Conservation (phyloP, 768 basidiomycete genomes). For the Serendipita indica region DNA sequence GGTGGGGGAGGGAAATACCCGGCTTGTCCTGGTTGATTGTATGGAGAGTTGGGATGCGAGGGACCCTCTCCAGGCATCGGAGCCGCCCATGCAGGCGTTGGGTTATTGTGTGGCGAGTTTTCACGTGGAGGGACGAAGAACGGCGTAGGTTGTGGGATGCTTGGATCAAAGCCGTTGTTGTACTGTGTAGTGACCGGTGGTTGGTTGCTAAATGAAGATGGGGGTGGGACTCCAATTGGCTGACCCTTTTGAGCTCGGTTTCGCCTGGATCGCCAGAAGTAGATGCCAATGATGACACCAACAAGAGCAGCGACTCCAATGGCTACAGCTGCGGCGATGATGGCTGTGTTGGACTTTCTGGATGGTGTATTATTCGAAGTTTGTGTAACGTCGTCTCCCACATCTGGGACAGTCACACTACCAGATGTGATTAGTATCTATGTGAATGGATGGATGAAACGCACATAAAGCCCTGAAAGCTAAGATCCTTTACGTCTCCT, state of each 20-base stretch:
- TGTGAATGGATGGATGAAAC: background rate
- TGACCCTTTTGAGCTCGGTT: background rate
- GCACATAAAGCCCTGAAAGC: conserved; percentile 1
- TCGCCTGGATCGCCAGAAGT: background rate
- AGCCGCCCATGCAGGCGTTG: no score
- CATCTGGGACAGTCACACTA: background rate
- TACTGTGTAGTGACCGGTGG: background rate
- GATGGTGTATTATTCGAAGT: background rate
- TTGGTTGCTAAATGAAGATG: background rate
- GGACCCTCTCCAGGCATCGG: no score
- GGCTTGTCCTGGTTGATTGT: no score
- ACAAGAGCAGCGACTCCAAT: background rate
- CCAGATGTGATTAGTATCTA: background rate
- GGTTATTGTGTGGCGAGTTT: no score
- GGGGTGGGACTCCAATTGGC: background rate
- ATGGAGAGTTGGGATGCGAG: no score
- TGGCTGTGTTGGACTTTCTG: background rate
- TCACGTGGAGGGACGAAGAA: conserved; percentile 2
- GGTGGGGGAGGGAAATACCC: no score
- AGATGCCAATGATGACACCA: background rate
- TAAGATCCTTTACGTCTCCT: conserved; percentile 6
- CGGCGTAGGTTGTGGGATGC: background rate
- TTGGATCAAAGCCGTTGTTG: background rate
- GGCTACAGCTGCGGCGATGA: background rate
- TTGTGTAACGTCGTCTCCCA: background rate